phyloP scores from a whole-genome alignment of 345 rosid species.

The Brassica juncea region DNA sequence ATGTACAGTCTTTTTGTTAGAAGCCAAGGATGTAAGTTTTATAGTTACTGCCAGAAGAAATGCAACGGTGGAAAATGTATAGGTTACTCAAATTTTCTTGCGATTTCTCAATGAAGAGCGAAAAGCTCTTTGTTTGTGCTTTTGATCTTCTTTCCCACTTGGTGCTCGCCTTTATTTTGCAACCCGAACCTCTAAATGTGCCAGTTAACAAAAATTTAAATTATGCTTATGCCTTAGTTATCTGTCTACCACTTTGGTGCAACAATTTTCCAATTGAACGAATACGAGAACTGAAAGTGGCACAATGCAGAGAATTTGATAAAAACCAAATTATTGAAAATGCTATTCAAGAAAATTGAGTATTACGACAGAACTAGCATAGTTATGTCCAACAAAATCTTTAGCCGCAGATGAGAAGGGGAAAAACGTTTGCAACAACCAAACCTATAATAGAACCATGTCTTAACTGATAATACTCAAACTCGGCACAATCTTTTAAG shows the following conservation, averaged over 20 bases:
- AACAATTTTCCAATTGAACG: background rate
- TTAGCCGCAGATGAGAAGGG: background rate
- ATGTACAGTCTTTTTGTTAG: background rate
- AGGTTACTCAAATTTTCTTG: background rate
- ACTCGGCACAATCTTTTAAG: conserved; percentile 1
- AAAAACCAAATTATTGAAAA: too few relatives aligned
- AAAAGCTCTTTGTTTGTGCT: conserved; percentile 14
- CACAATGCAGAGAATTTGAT: too few relatives aligned
- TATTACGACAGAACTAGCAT: background rate
- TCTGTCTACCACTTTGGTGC: background rate
- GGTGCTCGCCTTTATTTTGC: background rate
- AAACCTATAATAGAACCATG: background rate
- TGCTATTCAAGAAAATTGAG: too few relatives aligned
- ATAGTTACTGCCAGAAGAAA: conserved; percentile 10
- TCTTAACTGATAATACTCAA: background rate
- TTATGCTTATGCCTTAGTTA: too few relatives aligned
- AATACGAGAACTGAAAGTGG: background rate
- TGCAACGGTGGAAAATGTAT: background rate
- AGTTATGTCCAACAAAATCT: background rate
- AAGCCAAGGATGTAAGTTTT: conserved; percentile 16
- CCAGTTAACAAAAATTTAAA: background rate
- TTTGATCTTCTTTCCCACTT: background rate
- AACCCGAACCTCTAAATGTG: too few relatives aligned
- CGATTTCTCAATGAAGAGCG: conserved; percentile 3
- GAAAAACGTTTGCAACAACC: background rate